Evolutionary conservation across 2,329 filamentous ascomycete genomes (phyloP).

Genomic region (Neofusicoccum sp.): DNA sequence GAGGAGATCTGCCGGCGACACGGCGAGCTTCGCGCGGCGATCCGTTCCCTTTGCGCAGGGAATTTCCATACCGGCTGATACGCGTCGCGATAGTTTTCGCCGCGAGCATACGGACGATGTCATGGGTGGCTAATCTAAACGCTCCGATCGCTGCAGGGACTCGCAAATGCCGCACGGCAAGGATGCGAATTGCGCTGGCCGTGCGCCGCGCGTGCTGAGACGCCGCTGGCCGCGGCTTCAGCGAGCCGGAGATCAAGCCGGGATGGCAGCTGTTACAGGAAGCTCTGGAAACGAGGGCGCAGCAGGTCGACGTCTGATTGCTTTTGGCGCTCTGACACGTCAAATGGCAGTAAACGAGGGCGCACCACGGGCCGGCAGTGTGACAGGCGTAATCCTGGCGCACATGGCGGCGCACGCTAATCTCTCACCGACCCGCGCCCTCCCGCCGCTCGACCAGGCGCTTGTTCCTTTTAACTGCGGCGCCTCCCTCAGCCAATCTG

Average conservation of each 20-base stretch:
- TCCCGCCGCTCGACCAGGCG: slow-evolving; percentile 16
- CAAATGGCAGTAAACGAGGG: slow-evolving; percentile 15
- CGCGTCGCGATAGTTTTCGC: background rate
- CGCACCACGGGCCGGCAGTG: slow-evolving; percentile 3
- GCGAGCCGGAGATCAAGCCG: slow-evolving; percentile 1
- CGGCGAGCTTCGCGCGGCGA: background rate
- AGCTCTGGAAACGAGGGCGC: slow-evolving; percentile 14
- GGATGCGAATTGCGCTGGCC: slow-evolving; percentile 4
- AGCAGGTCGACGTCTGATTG: slow-evolving; percentile 13
- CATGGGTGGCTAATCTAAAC: slow-evolving; percentile 1
- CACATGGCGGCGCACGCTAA: slow-evolving; percentile 17
- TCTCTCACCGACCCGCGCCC: slow-evolving; percentile 18
- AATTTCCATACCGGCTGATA: slow-evolving; percentile 1
- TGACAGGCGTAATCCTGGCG: slow-evolving; percentile 13
- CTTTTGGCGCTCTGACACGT: slow-evolving; percentile 17
- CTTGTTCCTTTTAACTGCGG: slow-evolving; percentile 14
- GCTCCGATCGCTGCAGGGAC: slow-evolving; percentile 1
- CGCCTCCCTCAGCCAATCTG: slow-evolving; percentile 17
- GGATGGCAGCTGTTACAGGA: background rate
- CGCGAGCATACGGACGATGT: background rate
- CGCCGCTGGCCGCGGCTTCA: slow-evolving; percentile 11
- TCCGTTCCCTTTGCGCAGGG: slow-evolving; percentile 1
- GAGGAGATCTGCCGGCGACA: background rate
- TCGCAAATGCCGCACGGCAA: slow-evolving; percentile 12
- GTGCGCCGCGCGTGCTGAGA: slow-evolving; percentile 18